Conservation (phyloP, 352 stramenopile genomes). For the Phytophthora hybrid region DNA sequence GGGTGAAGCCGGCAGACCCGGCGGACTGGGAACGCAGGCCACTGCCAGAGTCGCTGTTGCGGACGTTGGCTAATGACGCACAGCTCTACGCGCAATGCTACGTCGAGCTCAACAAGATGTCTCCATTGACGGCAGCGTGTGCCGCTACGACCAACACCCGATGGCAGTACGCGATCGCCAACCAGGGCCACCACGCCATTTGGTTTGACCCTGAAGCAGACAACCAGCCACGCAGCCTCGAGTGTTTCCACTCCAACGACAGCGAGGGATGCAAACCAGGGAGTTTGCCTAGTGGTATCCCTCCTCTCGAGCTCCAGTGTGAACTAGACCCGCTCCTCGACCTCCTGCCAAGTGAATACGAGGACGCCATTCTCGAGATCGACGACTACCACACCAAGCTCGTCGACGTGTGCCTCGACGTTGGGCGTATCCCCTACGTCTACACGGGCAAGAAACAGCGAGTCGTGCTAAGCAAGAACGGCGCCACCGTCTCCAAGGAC, state of each 20-base stretch:
- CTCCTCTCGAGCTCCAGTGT: slow-evolving; percentile 12
- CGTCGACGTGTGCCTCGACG: slow-evolving; percentile 53
- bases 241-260: slow-evolving; percentile 13
- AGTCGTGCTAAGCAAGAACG: slow-evolving; percentile 32
- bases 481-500: slow-evolving; percentile 40
- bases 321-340: slow-evolving; percentile 46
- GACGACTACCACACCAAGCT: slow-evolving; percentile 35
- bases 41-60: neutral
- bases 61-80: neutral
- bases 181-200: slow-evolving; percentile 6
- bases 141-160: slow-evolving; percentile 2
- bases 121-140: neutral
- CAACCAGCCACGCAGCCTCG: slow-evolving; percentile 26
- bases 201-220: slow-evolving; percentile 35
- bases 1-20: neutral
- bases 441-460: slow-evolving; percentile 46
- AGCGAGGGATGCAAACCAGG: no score
- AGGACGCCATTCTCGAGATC: slow-evolving; percentile 32
- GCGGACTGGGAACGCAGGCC: neutral
- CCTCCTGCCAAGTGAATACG: slow-evolving; percentile 40
- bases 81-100: slow-evolving; percentile 5
- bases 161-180: slow-evolving; percentile 17
- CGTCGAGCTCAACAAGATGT: neutral
- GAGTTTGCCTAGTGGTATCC: no score
- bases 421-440: slow-evolving; percentile 39